Evolutionary conservation across 768 basidiomycete genomes (phyloP).

Genomic region (Kwoniella heveanensis): DNA sequence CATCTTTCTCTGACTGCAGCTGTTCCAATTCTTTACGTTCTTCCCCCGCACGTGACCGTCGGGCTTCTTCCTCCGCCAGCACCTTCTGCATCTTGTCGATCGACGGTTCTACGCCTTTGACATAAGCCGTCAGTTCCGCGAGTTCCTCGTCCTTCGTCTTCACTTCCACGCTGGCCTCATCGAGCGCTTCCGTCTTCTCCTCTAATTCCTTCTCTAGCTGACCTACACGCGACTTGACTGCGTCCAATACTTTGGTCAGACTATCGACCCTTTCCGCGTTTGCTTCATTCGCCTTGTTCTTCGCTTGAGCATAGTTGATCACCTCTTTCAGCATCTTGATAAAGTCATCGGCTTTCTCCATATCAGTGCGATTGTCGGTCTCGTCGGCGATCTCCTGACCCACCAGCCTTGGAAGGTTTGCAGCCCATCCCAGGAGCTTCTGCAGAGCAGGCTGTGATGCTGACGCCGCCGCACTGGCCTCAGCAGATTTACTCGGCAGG

Average conservation of each 20-base stretch:
- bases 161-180: not conserved
- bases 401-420: conserved; percentile 10
- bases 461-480: not conserved
- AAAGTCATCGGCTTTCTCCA: not conserved
- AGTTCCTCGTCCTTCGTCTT: not conserved
- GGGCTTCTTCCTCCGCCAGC: not conserved
- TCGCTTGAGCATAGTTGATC: not conserved
- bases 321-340: not conserved
- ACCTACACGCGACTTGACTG: not conserved
- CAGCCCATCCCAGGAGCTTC: conserved; percentile 56
- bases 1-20: conserved; percentile 1
- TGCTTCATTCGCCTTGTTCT: not conserved
- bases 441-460: conserved; percentile 58
- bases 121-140: conserved; percentile 37
- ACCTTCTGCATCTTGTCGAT: not conserved
- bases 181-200: not conserved
- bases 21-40: conserved; percentile 51
- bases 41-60: too few species aligned
- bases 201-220: not conserved
- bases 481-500: not conserved
- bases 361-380: not conserved
- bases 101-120: conserved; percentile 19
- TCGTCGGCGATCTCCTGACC: not conserved
- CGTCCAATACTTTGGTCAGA: not conserved
- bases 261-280: conserved; percentile 2